Base-by-base conservation (phyloP, 2,329 filamentous ascomycete species). In the Penicillium sp. region DNA sequence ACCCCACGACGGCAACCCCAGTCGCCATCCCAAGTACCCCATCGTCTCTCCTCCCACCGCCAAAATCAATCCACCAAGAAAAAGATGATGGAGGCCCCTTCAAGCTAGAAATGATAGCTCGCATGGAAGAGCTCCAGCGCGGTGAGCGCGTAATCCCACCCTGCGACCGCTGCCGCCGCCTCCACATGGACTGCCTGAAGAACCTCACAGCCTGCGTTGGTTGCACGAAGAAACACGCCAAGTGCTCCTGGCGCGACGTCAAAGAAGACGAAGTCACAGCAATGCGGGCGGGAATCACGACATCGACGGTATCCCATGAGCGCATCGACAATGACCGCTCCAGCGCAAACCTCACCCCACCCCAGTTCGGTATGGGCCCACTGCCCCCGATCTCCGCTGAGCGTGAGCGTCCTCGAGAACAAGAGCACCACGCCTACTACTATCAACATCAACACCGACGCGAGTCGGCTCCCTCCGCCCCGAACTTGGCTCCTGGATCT, bases 191-290 rank as follows among this genome's bases (percentile, higher is more conserved):
- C 55, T 96, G 91, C 59, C 78, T 92, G 45, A 95, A 95, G 74
- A 89, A 96, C 60, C 78, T 94, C 37, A 95, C 90, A 0, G 90
- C 90, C 9, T 96, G 91, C 68, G 85, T 88, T 72, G 90, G 90
- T 22, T 96, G 91, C 72, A 95, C 91, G 0, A 92, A 90, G 71
- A 95, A 95, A 70, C 91, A 96, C 69, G 90, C 90, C 19, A 92
- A 91, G 66, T 96, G 91, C 71, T 87, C 86, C 14, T 96, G 91
- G 91, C 89, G 87, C 62, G 85, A 88, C 42, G 84, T 94, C n/a
- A 86, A 84, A 16, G 85, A 90, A 31, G 87, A 88, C 3, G 91
- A 96, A 64, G 61, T 84, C 11, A 69, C 67, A 16, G 68, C 71
- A 19, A 52, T 57, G 25, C 72, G 62, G 48, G 53, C 51, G 2